Conservation (phyloP, 306 rosid species). For the Herpetospermum pedunculosum region DNA sequence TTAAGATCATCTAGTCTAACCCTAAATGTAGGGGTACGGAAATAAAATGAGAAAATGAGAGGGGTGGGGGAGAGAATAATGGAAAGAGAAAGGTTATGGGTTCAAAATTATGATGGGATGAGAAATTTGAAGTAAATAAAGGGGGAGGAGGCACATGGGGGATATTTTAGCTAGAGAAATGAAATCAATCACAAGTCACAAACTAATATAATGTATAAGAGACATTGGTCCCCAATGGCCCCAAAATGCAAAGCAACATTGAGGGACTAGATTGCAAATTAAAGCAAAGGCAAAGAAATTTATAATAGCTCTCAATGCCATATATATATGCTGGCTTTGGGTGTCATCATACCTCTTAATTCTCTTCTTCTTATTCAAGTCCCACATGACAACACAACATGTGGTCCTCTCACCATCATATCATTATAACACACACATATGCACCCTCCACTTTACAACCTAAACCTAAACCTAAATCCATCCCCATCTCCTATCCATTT, state of each 20-base stretch:
- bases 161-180: not conserved
- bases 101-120: not conserved
- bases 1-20: not conserved
- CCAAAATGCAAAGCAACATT: not conserved
- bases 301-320: too few relatives aligned
- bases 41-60: not conserved
- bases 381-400: constrained; percentile 8
- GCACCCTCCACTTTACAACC: not conserved
- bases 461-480: not conserved
- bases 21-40: not conserved
- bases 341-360: not conserved
- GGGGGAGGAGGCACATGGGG: not conserved
- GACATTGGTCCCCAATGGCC: not conserved
- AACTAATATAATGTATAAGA: not conserved
- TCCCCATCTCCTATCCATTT: not conserved
- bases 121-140: not conserved
- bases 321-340: not conserved
- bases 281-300: not conserved
- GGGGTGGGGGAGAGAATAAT: not conserved
- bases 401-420: constrained; percentile 7
- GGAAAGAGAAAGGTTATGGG: not conserved
- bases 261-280: not conserved
- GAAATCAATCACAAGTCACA: not conserved
- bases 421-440: not conserved
- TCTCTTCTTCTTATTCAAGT: not conserved